These are phyloP conservation scores for Primulina huaijiensis DNA, from an alignment of 257 asterid genomes.

Conservation along the genomic window DNA sequence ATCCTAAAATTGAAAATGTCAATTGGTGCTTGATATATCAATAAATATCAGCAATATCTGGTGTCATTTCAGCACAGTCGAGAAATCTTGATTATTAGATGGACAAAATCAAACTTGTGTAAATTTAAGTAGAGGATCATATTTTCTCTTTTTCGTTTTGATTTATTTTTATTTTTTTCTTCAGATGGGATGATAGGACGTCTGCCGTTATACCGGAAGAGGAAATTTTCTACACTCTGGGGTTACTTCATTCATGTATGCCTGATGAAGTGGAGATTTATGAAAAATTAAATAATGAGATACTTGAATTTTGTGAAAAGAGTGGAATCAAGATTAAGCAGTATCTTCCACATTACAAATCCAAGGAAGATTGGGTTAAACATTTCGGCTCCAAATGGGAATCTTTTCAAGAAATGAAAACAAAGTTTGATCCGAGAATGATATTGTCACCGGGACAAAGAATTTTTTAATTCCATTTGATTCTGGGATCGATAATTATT, in stretches of 20 bases:
- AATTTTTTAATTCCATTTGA: conserved; percentile 13
- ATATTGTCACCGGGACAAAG: conserved; percentile 34
- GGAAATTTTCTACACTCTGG: conserved; percentile 29
- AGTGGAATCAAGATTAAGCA: conserved; percentile 25
- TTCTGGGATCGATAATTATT: neutral
- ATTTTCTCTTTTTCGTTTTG: too few relatives aligned
- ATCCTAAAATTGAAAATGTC: too few relatives aligned
- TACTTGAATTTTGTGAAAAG: conserved; percentile 21
- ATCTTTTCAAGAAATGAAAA: conserved; percentile 25
- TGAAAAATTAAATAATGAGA: conserved; percentile 26
- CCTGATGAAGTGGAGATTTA: conserved; percentile 21
- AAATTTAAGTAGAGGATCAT: too few relatives aligned
- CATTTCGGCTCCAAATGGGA: conserved; percentile 33
- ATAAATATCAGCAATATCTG: too few relatives aligned
- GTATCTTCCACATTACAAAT: conserved; percentile 27
- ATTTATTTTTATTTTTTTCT: neutral
- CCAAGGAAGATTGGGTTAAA: conserved; percentile 26
- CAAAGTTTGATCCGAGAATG: conserved; percentile 29
- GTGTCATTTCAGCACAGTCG: too few relatives aligned
- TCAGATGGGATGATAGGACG: conserved; percentile 23
- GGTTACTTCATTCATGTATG: conserved; percentile 20
- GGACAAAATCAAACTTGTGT: too few relatives aligned
- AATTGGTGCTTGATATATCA: too few relatives aligned
- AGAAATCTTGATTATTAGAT: too few relatives aligned
- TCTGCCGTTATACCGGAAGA: conserved; percentile 30